Evolutionary conservation across 148 eudicot genomes (phyloP).

Genomic region (Polygonum maritimum): DNA sequence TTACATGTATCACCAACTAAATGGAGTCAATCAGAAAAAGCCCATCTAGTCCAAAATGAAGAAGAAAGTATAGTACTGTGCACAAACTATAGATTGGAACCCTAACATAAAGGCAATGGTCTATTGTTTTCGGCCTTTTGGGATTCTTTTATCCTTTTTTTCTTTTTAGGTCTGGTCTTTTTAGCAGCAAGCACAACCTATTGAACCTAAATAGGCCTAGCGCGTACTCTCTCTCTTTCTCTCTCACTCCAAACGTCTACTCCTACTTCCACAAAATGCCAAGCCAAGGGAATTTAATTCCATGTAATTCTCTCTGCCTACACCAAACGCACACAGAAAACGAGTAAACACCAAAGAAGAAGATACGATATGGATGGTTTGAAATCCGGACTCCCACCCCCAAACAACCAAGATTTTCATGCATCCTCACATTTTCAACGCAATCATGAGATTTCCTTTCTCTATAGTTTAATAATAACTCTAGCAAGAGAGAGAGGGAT

Average conservation of each 20-base stretch:
- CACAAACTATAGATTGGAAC: background rate
- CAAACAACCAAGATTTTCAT: background rate
- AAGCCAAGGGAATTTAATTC: conserved; percentile 5
- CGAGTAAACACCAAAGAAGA: background rate
- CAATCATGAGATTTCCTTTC: conserved; percentile 8
- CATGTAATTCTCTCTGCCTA: conserved; percentile 10
- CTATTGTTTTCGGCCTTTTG: background rate
- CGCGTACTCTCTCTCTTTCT: conserved; percentile 4
- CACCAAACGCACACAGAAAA: background rate
- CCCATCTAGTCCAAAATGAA: background rate
- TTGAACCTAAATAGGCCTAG: background rate
- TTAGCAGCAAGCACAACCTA: conserved; percentile 7
- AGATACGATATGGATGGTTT: conserved; percentile 7
- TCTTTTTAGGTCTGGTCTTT: background rate
- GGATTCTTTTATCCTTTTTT: background rate
- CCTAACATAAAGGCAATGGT: background rate
- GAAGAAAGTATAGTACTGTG: background rate
- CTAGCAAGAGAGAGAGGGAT: background rate
- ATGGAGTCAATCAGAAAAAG: background rate
- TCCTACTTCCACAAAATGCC: background rate
- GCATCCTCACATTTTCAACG: conserved; percentile 6
- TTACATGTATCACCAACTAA: background rate
- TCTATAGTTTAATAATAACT: background rate
- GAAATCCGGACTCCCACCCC: background rate
- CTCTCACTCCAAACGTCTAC: conserved; percentile 4